Base-by-base conservation (phyloP, 2,329 filamentous ascomycete genomes). In the Colletotrichum lentis region DNA sequence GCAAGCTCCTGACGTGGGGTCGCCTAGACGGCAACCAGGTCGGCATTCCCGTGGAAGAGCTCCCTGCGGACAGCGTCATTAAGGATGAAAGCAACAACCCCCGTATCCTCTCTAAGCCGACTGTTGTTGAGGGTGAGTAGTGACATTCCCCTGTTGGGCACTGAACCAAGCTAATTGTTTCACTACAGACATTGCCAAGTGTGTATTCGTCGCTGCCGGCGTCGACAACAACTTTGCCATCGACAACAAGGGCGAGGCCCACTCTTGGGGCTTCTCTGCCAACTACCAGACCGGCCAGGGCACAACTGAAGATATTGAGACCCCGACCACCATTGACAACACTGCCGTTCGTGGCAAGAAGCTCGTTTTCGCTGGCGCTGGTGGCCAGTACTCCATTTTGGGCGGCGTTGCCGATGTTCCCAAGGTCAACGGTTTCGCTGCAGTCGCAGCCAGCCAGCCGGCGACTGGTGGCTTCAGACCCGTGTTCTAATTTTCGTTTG, bases 241-340 rank as follows among this genome's bases (percentile, higher is more conserved):
- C 73, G 88, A 88, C 70, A 83, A 83, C 55, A 86, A 91, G 46
- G 92, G 92, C 70, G 88, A 88, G 73, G 90, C 89, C 16, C 94
- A 89, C 79, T 88, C 88, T 2, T 96, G 92, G 91, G 93, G 93
- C 11, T 95, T 96, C 81, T 91, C 88, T 5, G 88, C 86, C 67
- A 92, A 90, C 74, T 94, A 92, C 76, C 91, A 94, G 79, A 94
- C 91, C 6, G 93, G 92, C 7, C 89, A 90, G 70, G 91, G 91
- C 46, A 90, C 86, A 1, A 88, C 88, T n/a, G 92, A 96, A 57
- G 93, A 97, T 73, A 86, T 97, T 37, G 85, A 90, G 72, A 84
- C 87, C 27, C 93, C 94, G 0, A 96, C 91, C 0, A 74, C 90
- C 56, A 92, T 97, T 64, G 91, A 96, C 74, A 97, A 97, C 81